Percentiles rank a stretch among this genome's conserved stretches.
Evolutionary conservation across 129 eudicot genomes (phyloP).

Genomic region (Chrysanthemum makinoi): DNA sequence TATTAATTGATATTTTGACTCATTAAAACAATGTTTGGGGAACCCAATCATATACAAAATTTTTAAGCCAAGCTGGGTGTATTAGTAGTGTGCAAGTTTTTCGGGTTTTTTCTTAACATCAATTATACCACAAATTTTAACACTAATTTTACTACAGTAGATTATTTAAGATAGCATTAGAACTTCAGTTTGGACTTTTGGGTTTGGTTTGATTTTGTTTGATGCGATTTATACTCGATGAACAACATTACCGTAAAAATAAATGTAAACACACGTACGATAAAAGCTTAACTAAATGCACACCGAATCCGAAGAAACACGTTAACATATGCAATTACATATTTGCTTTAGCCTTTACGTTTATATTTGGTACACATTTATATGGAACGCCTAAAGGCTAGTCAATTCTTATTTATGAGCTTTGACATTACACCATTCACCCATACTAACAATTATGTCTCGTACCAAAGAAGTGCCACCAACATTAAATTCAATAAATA

Average conservation of each 20-base stretch:
- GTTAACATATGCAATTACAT: neutral
- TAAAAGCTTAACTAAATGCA: neutral
- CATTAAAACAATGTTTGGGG: constrained; percentile 8
- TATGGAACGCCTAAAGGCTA: constrained; percentile 14
- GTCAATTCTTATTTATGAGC: constrained; percentile 24
- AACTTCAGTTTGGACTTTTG: no score
- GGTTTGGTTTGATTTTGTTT: neutral
- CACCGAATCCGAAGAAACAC: neutral
- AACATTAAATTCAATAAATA: neutral
- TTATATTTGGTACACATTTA: constrained; percentile 18
- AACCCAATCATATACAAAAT: no score
- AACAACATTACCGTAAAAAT: neutral
- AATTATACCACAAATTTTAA: no score
- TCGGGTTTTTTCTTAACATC: neutral
- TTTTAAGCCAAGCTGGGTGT: no score
- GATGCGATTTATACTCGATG: neutral
- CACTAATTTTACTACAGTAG: no score
- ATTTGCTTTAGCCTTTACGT: constrained; percentile 6
- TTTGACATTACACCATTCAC: constrained; percentile 23
- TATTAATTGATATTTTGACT: constrained; percentile 18
- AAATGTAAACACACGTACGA: neutral
- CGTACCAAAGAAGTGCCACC: neutral
- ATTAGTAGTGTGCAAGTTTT: no score
- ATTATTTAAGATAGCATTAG: no score
- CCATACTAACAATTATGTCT: constrained; percentile 15